These are phyloP conservation scores for Clonostachys sp. DNA, from an alignment of 2,329 filamentous ascomycete genomes.

Conservation along the genomic window DNA sequence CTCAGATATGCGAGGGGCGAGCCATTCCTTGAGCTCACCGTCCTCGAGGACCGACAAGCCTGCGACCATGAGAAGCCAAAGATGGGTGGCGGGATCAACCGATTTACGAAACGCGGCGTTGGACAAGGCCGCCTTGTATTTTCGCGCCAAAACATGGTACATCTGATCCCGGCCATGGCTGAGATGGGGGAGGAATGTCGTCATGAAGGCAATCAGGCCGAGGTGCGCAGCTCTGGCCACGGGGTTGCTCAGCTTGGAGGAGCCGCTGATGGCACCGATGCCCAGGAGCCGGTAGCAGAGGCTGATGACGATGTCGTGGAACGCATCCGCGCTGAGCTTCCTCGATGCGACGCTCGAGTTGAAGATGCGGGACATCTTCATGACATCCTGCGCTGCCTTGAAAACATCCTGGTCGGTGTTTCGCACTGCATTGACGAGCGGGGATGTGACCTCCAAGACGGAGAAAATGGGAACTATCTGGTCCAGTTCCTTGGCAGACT, in stretches of 20 bases:
- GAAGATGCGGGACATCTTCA: slow-evolving; percentile 3
- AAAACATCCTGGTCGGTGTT: slow-evolving; percentile 2
- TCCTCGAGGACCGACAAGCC: slow-evolving; percentile 1
- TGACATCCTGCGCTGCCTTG: not conserved
- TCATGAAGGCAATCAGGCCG: slow-evolving; percentile 16
- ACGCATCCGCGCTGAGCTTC: slow-evolving; percentile 10
- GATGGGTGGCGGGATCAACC: slow-evolving; percentile 1
- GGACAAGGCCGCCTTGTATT: slow-evolving; percentile 4
- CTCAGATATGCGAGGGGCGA: slow-evolving; percentile 1
- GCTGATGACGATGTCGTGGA: slow-evolving; percentile 14
- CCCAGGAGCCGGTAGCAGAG: slow-evolving; percentile 16
- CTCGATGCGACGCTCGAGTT: slow-evolving; percentile 1
- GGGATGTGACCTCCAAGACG: slow-evolving; percentile 2
- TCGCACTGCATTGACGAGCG: slow-evolving; percentile 3
- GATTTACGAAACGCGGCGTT: not conserved
- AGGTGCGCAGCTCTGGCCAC: slow-evolving; percentile 13
- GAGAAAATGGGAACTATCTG: slow-evolving; percentile 4
- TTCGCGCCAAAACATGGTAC: slow-evolving; percentile 3
- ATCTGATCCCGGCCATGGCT: slow-evolving; percentile 3
- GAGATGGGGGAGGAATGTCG: slow-evolving; percentile 9
- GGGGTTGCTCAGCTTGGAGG: not conserved
- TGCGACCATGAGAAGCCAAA: slow-evolving; percentile 5
- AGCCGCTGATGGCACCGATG: slow-evolving; percentile 5
- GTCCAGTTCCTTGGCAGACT: slow-evolving; percentile 1
- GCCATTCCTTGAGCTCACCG: not conserved